Evolutionary conservation across 2,329 filamentous ascomycete genomes (phyloP), one percentile per base, ranked within the genome.

Genomic region (Exophiala phaeomuriformis): DNA sequence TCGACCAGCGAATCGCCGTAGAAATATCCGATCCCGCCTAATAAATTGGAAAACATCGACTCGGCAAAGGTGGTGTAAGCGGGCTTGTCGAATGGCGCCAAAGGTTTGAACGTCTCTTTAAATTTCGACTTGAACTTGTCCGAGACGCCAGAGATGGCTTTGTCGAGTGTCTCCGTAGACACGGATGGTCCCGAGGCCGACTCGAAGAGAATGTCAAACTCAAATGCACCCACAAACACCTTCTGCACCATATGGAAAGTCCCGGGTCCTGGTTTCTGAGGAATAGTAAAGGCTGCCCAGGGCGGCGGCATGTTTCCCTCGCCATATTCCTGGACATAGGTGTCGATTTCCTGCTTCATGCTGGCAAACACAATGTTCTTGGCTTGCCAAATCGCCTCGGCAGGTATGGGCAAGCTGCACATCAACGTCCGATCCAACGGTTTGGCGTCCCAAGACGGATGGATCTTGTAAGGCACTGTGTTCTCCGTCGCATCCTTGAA

Each of bases 1-100:
- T 98, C 93, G 49, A 95, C 87, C 27, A 96, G 73, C 33, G 89
- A 85, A 53, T 93, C 79, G 39, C 93, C 93, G 65, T 94, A 81
- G 73, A 98, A 98, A 72, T 95, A 97, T 5, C 93, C 93, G 63
- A 97, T 88, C 44, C 93, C 93, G 52, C 93, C 93, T 35, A 95
- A 78, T 33, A 98, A 75, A 68, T 97, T 98, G 1, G 91, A 96
- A 63, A 98, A 87, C 77, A 98, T 86, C 59, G 85, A 90, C 68
- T 88, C 87, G 59, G 85, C 88, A 68, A 97, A 96, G 53, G 77
- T 78, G 45, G 81, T 76, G 67, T 94, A 93, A 64, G 88, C 82
- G 2, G 81, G 77, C 2, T 80, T 77, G 12, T 80, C 74, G 69
- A 93, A 98, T 0, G 93, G 91, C 0, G 83, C 74, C 64, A 89